These are phyloP conservation scores for Monascus ruber DNA, from an alignment of 2,329 filamentous ascomycete genomes.

Conservation along the genomic window DNA sequence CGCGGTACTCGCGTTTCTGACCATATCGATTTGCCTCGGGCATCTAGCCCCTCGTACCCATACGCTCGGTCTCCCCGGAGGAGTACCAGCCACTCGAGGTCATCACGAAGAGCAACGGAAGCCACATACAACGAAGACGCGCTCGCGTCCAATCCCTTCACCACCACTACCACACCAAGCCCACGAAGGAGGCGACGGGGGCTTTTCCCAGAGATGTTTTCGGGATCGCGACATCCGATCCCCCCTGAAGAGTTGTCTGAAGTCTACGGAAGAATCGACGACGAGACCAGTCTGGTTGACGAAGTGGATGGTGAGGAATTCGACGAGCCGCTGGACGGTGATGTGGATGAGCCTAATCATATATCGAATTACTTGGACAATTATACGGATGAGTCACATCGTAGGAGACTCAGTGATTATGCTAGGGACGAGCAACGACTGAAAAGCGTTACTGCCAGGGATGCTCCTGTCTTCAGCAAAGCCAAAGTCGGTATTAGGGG, in stretches of 20 bases:
- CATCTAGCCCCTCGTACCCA: slow-evolving; percentile 16
- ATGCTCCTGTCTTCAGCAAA: slow-evolving; percentile 30
- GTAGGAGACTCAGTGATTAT: slow-evolving; percentile 23
- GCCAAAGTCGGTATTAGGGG: slow-evolving; percentile 19
- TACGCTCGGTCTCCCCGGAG: slow-evolving; percentile 19
- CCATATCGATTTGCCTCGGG: slow-evolving; percentile 17
- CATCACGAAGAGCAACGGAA: slow-evolving; percentile 29
- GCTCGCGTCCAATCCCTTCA: slow-evolving; percentile 1
- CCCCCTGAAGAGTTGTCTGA: slow-evolving; percentile 29
- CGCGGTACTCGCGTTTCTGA: slow-evolving; percentile 13
- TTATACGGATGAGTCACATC: slow-evolving; percentile 20
- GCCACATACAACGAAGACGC: slow-evolving; percentile 16
- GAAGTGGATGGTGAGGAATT: slow-evolving; percentile 22
- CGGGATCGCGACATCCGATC: slow-evolving; percentile 22
- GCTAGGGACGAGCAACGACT: slow-evolving; percentile 29
- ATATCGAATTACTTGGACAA: slow-evolving; percentile 21
- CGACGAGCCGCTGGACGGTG: slow-evolving; percentile 2
- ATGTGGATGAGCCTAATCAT: slow-evolving; percentile 10
- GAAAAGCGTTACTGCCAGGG: slow-evolving; percentile 25
- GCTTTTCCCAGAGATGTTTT: slow-evolving; percentile 15
- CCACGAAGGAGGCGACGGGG: slow-evolving; percentile 16
- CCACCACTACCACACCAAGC: slow-evolving; percentile 17
- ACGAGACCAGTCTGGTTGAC: slow-evolving; percentile 25
- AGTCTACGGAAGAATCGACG: slow-evolving; percentile 28
- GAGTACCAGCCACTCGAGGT: slow-evolving; percentile 25